These are phyloP conservation scores for Thoreauomyces humboldtii DNA, from an alignment of 192 early-diverging fungal species.

Conservation along the genomic window DNA sequence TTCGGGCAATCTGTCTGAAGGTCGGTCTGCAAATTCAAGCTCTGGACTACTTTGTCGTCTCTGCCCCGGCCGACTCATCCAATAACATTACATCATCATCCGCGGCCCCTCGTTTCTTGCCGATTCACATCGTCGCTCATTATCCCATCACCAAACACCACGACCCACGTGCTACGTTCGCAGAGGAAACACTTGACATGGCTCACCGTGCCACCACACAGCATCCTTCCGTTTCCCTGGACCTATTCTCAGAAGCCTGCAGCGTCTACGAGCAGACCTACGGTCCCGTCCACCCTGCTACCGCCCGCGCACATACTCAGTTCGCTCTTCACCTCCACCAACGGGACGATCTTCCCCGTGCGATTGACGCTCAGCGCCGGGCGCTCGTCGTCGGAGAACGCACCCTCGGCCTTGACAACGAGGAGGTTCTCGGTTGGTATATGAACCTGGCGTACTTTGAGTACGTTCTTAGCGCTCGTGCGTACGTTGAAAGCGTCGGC, in stretches of 20 bases:
- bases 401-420: conserved; percentile 79
- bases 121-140: conserved; percentile 69
- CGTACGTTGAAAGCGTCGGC: conserved; percentile 60
- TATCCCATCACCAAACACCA: conserved; percentile 75
- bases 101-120: conserved; percentile 67
- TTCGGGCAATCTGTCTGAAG: conserved; percentile 82
- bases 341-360: conserved; percentile 62
- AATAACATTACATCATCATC: conserved; percentile 37
- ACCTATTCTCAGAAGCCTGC: conserved; percentile 79
- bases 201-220: conserved; percentile 75
- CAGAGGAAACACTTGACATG: conserved; percentile 87
- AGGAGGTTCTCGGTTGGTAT: conserved; percentile 51
- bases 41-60: conserved; percentile 73
- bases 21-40: conserved; percentile 83
- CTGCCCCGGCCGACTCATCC: conserved; percentile 68
- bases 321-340: conserved; percentile 84
- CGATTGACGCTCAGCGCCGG: conserved; percentile 60
- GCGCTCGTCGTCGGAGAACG: conserved; percentile 85
- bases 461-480: conserved; percentile 54
- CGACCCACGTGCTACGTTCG: conserved; percentile 61
- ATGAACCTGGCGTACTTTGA: conserved; percentile 90
- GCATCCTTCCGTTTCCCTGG: conserved; percentile 66
- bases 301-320: conserved; percentile 77
- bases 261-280: conserved; percentile 90
- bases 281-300: conserved; percentile 88